A percentile compares a stretch with the other conserved stretches of the same genome.
Evolutionary conservation across 345 rosid genomes (phyloP).

Genomic region (Syzygium aqueum): DNA sequence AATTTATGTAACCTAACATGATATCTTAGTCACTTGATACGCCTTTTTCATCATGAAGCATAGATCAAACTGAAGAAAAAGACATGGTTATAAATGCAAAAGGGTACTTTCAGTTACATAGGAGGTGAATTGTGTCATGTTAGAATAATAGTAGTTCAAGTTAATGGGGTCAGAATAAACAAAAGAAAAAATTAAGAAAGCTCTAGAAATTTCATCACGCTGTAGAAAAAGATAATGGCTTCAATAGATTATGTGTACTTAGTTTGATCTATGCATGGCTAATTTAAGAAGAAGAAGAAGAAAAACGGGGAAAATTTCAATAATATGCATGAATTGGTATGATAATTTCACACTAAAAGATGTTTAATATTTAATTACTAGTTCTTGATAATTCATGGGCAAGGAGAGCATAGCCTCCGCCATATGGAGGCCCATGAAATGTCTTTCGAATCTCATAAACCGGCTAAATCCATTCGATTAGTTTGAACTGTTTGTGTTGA

Average conservation of each 20-base stretch:
- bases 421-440: not conserved
- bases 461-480: not conserved
- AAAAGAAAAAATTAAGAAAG: not conserved
- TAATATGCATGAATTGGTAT: accelerated
- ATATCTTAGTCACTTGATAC: not conserved
- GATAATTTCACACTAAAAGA: not conserved
- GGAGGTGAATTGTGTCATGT: not conserved
- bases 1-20: not conserved
- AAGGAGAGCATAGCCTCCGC: accelerated
- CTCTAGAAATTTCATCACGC: not conserved
- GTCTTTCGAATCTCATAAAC: not conserved
- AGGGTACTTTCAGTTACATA: not conserved
- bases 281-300: not conserved
- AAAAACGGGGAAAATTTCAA: not conserved
- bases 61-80: not conserved
- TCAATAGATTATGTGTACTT: not conserved
- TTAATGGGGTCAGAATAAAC: not conserved
- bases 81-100: not conserved
- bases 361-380: not conserved
- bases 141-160: not conserved
- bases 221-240: not conserved
- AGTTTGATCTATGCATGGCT: not conserved
- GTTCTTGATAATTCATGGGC: not conserved
- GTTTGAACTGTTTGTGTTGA: not conserved
- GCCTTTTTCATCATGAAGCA: not conserved